Percentiles rank a stretch among this genome's conserved stretches.
Conservation (phyloP, 345 rosid genomes). For the Passiflora organensis region DNA sequence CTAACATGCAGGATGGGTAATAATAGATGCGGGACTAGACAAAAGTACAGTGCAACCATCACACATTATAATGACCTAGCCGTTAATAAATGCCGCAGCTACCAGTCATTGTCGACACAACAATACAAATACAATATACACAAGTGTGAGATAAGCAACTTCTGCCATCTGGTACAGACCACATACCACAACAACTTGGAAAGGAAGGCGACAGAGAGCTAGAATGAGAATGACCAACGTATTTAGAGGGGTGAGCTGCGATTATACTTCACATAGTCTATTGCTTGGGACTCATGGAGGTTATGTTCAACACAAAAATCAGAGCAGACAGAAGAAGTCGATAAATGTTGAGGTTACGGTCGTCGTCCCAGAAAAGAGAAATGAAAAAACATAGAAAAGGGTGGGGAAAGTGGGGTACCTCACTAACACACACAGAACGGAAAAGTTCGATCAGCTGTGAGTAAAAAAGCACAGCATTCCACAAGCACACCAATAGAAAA, state of each 20-base stretch:
- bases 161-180: constrained; percentile 5
- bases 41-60: constrained; percentile 51
- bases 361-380: constrained; percentile 17
- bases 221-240: neutral
- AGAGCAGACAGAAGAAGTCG: constrained; percentile 20
- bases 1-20: constrained; percentile 5
- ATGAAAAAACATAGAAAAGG: neutral
- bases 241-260: neutral
- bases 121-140: constrained; percentile 19
- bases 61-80: constrained; percentile 50
- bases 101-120: constrained; percentile 44
- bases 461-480: constrained; percentile 11
- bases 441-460: constrained; percentile 19
- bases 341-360: constrained; percentile 9
- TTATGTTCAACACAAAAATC: constrained; percentile 23
- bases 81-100: constrained; percentile 41
- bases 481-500: neutral
- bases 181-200: constrained; percentile 2
- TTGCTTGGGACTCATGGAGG: no score
- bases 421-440: constrained; percentile 17
- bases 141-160: constrained; percentile 13
- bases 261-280: neutral
- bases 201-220: constrained; percentile 1
- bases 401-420: constrained; percentile 16
- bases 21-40: constrained; percentile 3